These are phyloP conservation scores for Amanita muscaria DNA, from an alignment of 768 basidiomycete species.

Conservation along the genomic window DNA sequence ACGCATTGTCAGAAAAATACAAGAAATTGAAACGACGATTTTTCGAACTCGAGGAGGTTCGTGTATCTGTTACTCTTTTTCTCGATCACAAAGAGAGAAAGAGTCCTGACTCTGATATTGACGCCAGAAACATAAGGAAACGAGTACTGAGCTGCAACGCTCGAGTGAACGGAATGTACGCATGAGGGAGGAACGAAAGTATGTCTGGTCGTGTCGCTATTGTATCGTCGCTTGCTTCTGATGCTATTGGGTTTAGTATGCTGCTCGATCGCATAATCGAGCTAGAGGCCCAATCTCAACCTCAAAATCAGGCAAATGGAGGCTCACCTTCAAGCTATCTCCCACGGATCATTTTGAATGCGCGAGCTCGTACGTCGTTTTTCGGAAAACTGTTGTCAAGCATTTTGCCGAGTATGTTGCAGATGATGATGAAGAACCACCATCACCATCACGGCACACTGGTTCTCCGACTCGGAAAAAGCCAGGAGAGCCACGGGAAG, in stretches of 20 bases:
- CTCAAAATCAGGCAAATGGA: conserved; percentile 5
- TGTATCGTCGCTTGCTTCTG: not conserved
- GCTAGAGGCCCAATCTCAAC: conserved; percentile 38
- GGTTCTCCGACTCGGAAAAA: conserved; percentile 36
- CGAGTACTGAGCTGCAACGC: conserved; percentile 43
- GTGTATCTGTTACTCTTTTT: conserved; percentile 21
- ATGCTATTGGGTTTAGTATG: conserved; percentile 25
- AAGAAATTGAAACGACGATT: conserved; percentile 54
- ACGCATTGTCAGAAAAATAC: conserved; percentile 55
- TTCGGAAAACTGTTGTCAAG: conserved; percentile 39
- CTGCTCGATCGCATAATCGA: conserved; percentile 55
- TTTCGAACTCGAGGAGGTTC: conserved; percentile 63
- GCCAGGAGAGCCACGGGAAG: conserved; percentile 31
- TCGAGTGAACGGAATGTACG: conserved; percentile 58
- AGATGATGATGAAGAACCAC: conserved; percentile 41
- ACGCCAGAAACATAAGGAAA: conserved; percentile 52
- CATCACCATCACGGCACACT: conserved; percentile 35
- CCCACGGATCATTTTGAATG: conserved; percentile 37
- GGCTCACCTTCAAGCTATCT: conserved; percentile 20
- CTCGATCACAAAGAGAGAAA: conserved; percentile 18
- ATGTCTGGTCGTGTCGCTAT: conserved; percentile 17
- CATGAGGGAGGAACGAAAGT: conserved; percentile 59
- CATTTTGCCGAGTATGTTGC: conserved; percentile 34
- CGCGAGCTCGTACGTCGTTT: conserved; percentile 35
- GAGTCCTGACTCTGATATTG: conserved; percentile 19